These are phyloP conservation scores for Microbotryum saponariae DNA, from an alignment of 1,284 basidiomycete genomes.

Conservation along the genomic window DNA sequence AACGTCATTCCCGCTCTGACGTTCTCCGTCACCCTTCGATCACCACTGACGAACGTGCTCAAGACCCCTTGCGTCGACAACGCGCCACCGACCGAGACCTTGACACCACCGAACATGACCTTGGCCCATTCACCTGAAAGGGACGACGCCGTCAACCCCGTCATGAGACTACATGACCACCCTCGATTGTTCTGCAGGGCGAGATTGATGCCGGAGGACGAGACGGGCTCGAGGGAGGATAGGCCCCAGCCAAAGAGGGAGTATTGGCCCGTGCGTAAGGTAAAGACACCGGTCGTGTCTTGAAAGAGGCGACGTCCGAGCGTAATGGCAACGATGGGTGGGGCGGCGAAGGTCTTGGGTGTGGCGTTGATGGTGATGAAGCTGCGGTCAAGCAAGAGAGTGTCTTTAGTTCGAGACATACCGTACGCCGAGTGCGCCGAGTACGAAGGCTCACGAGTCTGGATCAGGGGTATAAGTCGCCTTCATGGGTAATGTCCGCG, in stretches of 20 bases:
- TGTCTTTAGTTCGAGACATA: background rate
- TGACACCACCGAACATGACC: conserved; percentile 44
- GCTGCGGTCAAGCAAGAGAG: background rate
- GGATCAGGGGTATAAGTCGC: conserved; percentile 45
- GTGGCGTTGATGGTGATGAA: conserved; percentile 41
- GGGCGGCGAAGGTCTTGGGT: conserved; percentile 33
- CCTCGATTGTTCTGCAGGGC: conserved; percentile 22
- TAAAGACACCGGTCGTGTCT: conserved; percentile 39
- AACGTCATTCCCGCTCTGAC: conserved; percentile 39
- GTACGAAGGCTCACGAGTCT: conserved; percentile 39
- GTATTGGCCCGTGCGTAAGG: conserved; percentile 39
- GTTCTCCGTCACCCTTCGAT: conserved; percentile 41
- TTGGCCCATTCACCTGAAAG: conserved; percentile 42
- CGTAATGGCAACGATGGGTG: conserved; percentile 44
- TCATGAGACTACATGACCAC: conserved; percentile 9
- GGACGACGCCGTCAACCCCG: conserved; percentile 14
- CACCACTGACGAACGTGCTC: conserved; percentile 37
- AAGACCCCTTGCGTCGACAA: conserved; percentile 37
- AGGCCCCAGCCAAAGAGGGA: conserved; percentile 38
- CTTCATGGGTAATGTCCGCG: conserved; percentile 43
- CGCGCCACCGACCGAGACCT: conserved; percentile 43
- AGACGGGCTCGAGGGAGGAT: conserved; percentile 11
- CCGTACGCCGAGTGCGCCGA: background rate
- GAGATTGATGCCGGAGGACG: conserved; percentile 20
- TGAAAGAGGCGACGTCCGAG: conserved; percentile 45